Evolutionary conservation across 2,329 filamentous ascomycete species (phyloP).

Genomic region (Cladosporium sphaerospermum): DNA sequence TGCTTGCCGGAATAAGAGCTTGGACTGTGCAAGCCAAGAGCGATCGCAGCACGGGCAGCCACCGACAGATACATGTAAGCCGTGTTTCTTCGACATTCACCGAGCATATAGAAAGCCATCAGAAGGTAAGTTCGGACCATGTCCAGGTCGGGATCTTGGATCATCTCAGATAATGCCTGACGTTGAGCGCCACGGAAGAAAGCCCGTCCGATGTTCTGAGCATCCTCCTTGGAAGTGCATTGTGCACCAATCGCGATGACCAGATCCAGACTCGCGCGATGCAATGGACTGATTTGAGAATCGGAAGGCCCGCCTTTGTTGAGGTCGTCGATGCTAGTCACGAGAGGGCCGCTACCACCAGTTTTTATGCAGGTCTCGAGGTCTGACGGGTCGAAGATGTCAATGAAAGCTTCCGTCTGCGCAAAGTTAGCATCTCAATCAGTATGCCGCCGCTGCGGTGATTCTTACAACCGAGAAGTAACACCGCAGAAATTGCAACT

Average conservation of each 20-base stretch:
- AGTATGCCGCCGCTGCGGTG: constrained; percentile 16
- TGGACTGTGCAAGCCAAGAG: constrained; percentile 47
- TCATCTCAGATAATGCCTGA: constrained; percentile 45
- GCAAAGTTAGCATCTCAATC: constrained; percentile 25
- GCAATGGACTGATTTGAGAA: constrained; percentile 23
- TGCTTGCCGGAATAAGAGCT: constrained; percentile 15
- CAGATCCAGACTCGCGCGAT: constrained; percentile 25
- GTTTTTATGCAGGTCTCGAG: constrained; percentile 16
- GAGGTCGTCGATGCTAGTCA: constrained; percentile 11
- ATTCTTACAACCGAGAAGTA: constrained; percentile 30
- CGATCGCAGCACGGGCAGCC: constrained; percentile 51
- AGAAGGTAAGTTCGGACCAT: constrained; percentile 49
- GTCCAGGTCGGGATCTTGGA: constrained; percentile 49
- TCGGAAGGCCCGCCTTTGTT: constrained; percentile 24
- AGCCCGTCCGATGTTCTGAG: constrained; percentile 24
- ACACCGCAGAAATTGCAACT: constrained; percentile 27
- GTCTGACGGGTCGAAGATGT: constrained; percentile 27
- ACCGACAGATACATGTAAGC: constrained; percentile 60
- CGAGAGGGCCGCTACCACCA: constrained; percentile 15
- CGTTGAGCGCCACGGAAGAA: constrained; percentile 47
- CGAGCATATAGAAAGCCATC: constrained; percentile 56
- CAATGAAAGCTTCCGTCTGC: constrained; percentile 39
- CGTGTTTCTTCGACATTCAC: constrained; percentile 52
- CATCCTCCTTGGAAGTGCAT: constrained; percentile 27
- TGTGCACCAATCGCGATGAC: constrained; percentile 51